Conservation (phyloP, 352 stramenopile species). For the Phytophthora capsici region DNA sequence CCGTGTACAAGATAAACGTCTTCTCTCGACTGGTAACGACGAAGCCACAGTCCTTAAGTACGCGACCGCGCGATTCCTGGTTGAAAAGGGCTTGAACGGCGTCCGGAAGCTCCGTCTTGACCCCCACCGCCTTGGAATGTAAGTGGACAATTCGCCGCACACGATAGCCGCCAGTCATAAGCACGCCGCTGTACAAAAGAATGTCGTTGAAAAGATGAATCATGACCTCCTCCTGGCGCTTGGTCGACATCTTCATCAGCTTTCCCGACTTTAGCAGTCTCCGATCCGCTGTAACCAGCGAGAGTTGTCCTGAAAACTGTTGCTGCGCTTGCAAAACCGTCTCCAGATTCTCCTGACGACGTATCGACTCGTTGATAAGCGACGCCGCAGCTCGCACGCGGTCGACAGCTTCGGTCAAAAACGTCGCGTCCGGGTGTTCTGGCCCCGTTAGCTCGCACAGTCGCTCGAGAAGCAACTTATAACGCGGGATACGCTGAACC, state of each 20-base stretch:
- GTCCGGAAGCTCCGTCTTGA: conserved; percentile 62
- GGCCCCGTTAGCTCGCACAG: conserved; percentile 72
- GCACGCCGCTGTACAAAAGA: conserved; percentile 80
- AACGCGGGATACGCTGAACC: conserved; percentile 92
- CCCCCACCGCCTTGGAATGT: conserved; percentile 71
- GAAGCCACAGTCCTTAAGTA: conserved; percentile 68
- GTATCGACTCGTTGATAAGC: conserved; percentile 88
- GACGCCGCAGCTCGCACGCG: conserved; percentile 66
- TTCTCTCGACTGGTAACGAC: conserved; percentile 84
- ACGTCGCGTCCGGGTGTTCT: conserved; percentile 66
- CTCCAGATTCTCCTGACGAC: conserved; percentile 82
- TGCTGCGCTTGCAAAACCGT: conserved; percentile 81
- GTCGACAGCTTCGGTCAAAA: conserved; percentile 65
- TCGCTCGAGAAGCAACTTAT: conserved; percentile 89
- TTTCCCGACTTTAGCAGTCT: conserved; percentile 69
- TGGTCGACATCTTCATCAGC: conserved; percentile 86
- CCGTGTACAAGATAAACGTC: conserved; percentile 80
- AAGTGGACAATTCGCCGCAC: conserved; percentile 76
- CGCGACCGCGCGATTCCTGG: conserved; percentile 41
- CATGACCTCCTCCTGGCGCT: conserved; percentile 81
- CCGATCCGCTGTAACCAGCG: conserved; percentile 71
- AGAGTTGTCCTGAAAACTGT: conserved; percentile 81
- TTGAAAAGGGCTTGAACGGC: conserved; percentile 62
- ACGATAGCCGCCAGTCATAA: conserved; percentile 78
- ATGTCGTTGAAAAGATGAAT: conserved; percentile 90